Evolutionary conservation across 306 rosid genomes (phyloP).

Genomic region (Comarum palustre): DNA sequence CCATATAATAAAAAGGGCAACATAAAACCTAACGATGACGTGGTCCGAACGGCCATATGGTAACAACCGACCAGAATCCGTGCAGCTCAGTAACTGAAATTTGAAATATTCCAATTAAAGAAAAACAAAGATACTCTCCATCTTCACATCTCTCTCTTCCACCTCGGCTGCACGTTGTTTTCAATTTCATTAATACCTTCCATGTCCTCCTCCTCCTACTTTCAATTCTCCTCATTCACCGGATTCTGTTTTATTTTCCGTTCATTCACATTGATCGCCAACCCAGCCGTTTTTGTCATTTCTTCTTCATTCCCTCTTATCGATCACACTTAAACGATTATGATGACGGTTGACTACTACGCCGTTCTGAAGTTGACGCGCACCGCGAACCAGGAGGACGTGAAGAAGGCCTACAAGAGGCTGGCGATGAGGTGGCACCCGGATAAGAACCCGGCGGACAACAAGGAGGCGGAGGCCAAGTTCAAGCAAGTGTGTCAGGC

Average conservation of each 20-base stretch:
- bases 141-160: not conserved
- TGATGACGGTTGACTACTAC: slow-evolving; percentile 65
- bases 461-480: slow-evolving; percentile 61
- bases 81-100: slow-evolving; percentile 10
- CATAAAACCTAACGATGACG: not conserved
- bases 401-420: slow-evolving; percentile 67
- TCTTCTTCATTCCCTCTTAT: not conserved
- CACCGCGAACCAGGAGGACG: slow-evolving; percentile 55
- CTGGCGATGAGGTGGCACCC: slow-evolving; percentile 77
- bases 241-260: not conserved
- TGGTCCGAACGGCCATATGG: not conserved
- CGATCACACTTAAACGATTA: no score
- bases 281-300: not conserved
- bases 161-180: slow-evolving; percentile 27
- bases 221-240: not conserved
- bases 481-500: slow-evolving; percentile 75
- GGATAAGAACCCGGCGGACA: slow-evolving; percentile 56
- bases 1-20: no score
- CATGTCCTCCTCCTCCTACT: not conserved
- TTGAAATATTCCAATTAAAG: not conserved
- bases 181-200: not conserved
- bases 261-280: not conserved
- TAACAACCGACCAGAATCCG: slow-evolving; percentile 14
- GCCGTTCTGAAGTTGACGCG: slow-evolving; percentile 56
- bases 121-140: slow-evolving; percentile 7